Evolutionary conservation across 768 basidiomycete genomes (phyloP).

Genomic region (Boletus pseudopeckii): DNA sequence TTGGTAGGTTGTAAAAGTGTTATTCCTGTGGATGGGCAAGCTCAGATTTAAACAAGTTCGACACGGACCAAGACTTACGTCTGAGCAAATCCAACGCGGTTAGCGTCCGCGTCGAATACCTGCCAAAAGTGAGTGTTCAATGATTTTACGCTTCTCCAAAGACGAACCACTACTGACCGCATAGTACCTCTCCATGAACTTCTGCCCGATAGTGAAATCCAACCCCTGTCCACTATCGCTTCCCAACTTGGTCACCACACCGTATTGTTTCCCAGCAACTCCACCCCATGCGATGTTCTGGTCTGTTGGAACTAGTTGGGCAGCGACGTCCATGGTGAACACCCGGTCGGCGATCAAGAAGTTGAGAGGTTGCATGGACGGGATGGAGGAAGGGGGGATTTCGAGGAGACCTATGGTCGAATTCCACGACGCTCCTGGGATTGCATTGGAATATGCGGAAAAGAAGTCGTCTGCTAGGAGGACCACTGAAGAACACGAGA

Average conservation of each 20-base stretch:
- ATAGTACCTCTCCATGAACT: constrained; percentile 1
- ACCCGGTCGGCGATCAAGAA: constrained; percentile 11
- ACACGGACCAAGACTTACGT: constrained; percentile 17
- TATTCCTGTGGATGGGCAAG: constrained; percentile 8
- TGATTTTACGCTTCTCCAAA: neutral
- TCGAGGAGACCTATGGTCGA: constrained; percentile 6
- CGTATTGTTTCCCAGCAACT: constrained; percentile 7
- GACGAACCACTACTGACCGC: constrained; percentile 1
- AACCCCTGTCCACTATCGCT: neutral
- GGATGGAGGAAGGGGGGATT: constrained; percentile 14
- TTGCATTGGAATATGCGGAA: constrained; percentile 8
- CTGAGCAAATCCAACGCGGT: constrained; percentile 21
- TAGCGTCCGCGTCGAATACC: constrained; percentile 20
- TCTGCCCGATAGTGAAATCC: neutral
- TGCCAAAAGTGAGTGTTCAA: neutral
- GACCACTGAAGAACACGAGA: constrained; percentile 8
- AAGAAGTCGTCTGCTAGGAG: constrained; percentile 24
- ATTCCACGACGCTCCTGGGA: constrained; percentile 13
- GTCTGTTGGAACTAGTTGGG: constrained; percentile 16
- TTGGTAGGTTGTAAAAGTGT: constrained; percentile 15
- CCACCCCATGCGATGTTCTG: constrained; percentile 17
- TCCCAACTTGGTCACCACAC: constrained; percentile 2
- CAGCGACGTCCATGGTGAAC: constrained; percentile 19
- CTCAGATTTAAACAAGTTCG: neutral
- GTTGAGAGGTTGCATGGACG: constrained; percentile 13